Evolutionary conservation across 2,329 filamentous ascomycete genomes (phyloP).

Genomic region (Acrocalymma vagum): DNA sequence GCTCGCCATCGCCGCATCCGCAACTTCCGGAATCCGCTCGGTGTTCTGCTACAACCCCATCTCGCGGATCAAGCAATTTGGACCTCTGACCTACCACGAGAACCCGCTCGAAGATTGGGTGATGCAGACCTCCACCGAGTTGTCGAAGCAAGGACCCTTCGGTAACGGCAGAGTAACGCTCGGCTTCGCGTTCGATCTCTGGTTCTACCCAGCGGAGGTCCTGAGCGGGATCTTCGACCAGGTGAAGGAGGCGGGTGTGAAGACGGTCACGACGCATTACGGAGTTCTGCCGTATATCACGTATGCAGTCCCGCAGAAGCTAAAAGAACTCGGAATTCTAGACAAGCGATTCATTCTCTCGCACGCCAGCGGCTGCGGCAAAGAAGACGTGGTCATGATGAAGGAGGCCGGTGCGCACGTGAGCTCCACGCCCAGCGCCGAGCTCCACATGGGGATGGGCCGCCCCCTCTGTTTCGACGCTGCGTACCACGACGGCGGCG

Average conservation of each 20-base stretch:
- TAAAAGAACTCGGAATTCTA: constrained; percentile 49
- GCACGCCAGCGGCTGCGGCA: constrained; percentile 46
- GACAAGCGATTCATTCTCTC: constrained; percentile 54
- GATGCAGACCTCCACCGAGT: constrained; percentile 38
- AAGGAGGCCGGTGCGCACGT: constrained; percentile 46
- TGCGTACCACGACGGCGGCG: constrained; percentile 21
- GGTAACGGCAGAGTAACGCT: constrained; percentile 44
- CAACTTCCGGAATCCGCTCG: constrained; percentile 54
- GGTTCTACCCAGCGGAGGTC: constrained; percentile 45
- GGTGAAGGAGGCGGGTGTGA: constrained; percentile 41
- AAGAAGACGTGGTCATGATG: constrained; percentile 48
- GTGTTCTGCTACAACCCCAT: constrained; percentile 49
- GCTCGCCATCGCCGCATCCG: constrained; percentile 47
- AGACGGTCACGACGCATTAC: constrained; percentile 52
- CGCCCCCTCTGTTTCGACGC: constrained; percentile 48
- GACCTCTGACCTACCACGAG: constrained; percentile 54
- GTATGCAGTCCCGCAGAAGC: constrained; percentile 24
- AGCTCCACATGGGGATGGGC: constrained; percentile 58
- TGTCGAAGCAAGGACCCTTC: constrained; percentile 30
- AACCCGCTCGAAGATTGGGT: constrained; percentile 54
- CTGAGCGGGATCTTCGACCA: constrained; percentile 45
- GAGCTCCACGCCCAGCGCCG: constrained; percentile 59
- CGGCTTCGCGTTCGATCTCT: constrained; percentile 53
- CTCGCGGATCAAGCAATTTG: constrained; percentile 46
- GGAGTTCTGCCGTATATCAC: constrained; percentile 20